phyloP scores from a whole-genome alignment of 768 basidiomycete genomes.

The Kockovaella imperatae region DNA sequence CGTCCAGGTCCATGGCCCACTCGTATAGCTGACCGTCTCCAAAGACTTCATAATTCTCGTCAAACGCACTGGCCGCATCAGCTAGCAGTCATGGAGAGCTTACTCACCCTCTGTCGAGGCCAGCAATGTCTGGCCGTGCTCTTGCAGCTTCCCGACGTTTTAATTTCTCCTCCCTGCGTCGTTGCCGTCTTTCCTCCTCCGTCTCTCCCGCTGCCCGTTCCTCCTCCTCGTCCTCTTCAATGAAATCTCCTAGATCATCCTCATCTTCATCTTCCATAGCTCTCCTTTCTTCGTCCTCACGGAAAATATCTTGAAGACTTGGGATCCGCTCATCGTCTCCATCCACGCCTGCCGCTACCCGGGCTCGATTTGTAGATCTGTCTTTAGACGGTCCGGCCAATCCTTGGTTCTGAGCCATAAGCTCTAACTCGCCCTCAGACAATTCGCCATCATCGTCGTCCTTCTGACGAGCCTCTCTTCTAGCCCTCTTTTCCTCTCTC shows the following conservation, averaged over 20 bases:
- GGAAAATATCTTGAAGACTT: slow-evolving; percentile 63
- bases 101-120: slow-evolving; percentile 76
- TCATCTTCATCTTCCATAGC: slow-evolving; percentile 61
- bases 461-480: slow-evolving; percentile 49
- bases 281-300: slow-evolving; percentile 53
- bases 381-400: slow-evolving; percentile 51
- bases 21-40: slow-evolving; percentile 95
- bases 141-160: slow-evolving; percentile 59
- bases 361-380: slow-evolving; percentile 63
- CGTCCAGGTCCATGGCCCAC: slow-evolving; percentile 73
- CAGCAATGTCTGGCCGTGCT: slow-evolving; percentile 58
- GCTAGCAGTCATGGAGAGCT: too few species aligned
- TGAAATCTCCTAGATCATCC: slow-evolving; percentile 63
- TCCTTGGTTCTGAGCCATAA: slow-evolving; percentile 77
- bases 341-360: slow-evolving; percentile 57
- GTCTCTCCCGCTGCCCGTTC: slow-evolving; percentile 68
- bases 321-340: slow-evolving; percentile 52
- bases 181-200: slow-evolving; percentile 64
- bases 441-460: slow-evolving; percentile 46
- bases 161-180: slow-evolving; percentile 48
- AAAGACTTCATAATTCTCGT: slow-evolving; percentile 91
- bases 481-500: slow-evolving; percentile 55
- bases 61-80: slow-evolving; percentile 64
- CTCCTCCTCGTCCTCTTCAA: slow-evolving; percentile 53
- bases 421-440: slow-evolving; percentile 82